Evolutionary conservation across 805 yeast genomes (phyloP).

Genomic region (Ogataea haglerorum): DNA sequence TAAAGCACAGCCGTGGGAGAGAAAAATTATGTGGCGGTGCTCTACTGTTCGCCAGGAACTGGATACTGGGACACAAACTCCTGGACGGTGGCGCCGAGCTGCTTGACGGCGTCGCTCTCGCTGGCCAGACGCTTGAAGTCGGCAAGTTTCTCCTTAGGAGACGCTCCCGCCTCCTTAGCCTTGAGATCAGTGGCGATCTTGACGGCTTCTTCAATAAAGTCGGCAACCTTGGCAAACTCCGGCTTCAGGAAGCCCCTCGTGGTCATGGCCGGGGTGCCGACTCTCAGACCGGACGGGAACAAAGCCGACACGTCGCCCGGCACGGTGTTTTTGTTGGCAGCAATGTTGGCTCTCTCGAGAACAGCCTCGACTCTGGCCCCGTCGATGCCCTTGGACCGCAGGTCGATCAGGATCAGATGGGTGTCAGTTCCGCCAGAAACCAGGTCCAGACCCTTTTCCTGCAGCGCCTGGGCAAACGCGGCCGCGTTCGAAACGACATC

Average conservation of each 20-base stretch:
- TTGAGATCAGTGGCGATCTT: constrained; percentile 62
- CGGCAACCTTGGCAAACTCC: constrained; percentile 80
- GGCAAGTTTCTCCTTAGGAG: constrained; percentile 57
- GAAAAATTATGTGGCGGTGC: constrained; percentile 1
- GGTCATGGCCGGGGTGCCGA: constrained; percentile 98
- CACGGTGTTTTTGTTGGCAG: constrained; percentile 92
- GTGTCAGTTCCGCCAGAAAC: constrained; percentile 95
- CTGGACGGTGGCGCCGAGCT: constrained; percentile 61
- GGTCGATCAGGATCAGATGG: constrained; percentile 82
- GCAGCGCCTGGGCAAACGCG: constrained; percentile 67
- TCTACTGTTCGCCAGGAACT: constrained; percentile 74
- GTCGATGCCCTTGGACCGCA: constrained; percentile 77
- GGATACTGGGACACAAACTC: constrained; percentile 75
- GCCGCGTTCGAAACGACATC: constrained; percentile 80
- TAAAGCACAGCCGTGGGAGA: constrained; percentile 3
- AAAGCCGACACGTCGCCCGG: constrained; percentile 96
- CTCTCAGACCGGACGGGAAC: constrained; percentile 93
- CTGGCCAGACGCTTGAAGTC: constrained; percentile 71
- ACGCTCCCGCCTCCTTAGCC: constrained; percentile 52
- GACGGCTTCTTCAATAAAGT: constrained; percentile 76
- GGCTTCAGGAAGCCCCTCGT: constrained; percentile 82
- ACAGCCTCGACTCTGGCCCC: constrained; percentile 95
- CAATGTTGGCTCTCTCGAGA: constrained; percentile 86
- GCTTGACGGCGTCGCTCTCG: constrained; percentile 57
- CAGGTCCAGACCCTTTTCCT: constrained; percentile 62